A percentile compares a stretch with the other conserved stretches of the same genome.
These are phyloP conservation scores for Hansenula lynferdii DNA, from an alignment of 1,139 yeast genomes.

Conservation along the genomic window DNA sequence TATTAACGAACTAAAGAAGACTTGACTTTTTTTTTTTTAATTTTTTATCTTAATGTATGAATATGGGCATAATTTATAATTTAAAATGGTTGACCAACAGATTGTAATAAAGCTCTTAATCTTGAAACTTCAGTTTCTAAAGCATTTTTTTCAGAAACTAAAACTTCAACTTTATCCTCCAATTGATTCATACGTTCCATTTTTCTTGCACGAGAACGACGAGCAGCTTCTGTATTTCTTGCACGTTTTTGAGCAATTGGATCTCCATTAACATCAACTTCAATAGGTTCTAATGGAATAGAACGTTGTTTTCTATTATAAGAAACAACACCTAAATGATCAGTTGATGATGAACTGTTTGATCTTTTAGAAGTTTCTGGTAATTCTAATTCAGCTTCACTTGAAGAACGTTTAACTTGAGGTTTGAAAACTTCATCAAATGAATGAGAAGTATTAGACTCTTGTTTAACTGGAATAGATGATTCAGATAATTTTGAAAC, in stretches of 20 bases:
- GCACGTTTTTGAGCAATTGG: slow-evolving; percentile 80
- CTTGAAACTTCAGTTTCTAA: slow-evolving; percentile 57
- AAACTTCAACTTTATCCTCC: slow-evolving; percentile 68
- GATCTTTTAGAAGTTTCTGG: not conserved
- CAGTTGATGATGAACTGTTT: slow-evolving; percentile 27
- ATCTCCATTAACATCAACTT: slow-evolving; percentile 51
- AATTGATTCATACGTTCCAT: slow-evolving; percentile 82
- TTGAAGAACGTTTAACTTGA: slow-evolving; percentile 17
- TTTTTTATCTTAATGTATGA: not conserved
- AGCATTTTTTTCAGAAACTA: slow-evolving; percentile 48
- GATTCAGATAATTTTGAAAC: slow-evolving; percentile 8
- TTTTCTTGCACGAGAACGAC: slow-evolving; percentile 92
- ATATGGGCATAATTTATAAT: not conserved
- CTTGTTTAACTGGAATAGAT: slow-evolving; percentile 1
- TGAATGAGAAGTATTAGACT: slow-evolving; percentile 17
- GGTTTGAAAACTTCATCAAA: slow-evolving; percentile 21
- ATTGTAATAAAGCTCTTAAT: slow-evolving; percentile 43
- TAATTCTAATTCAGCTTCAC: slow-evolving; percentile 15
- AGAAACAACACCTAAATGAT: slow-evolving; percentile 58
- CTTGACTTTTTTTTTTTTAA: not conserved
- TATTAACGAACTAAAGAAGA: not conserved
- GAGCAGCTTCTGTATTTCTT: slow-evolving; percentile 94
- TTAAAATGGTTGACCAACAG: not conserved
- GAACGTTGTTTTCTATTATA: slow-evolving; percentile 61
- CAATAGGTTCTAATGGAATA: slow-evolving; percentile 63